Evolutionary conservation across 108 stramenopile genomes (phyloP).

Genomic region (Pseudonitzschia delicatissima): DNA sequence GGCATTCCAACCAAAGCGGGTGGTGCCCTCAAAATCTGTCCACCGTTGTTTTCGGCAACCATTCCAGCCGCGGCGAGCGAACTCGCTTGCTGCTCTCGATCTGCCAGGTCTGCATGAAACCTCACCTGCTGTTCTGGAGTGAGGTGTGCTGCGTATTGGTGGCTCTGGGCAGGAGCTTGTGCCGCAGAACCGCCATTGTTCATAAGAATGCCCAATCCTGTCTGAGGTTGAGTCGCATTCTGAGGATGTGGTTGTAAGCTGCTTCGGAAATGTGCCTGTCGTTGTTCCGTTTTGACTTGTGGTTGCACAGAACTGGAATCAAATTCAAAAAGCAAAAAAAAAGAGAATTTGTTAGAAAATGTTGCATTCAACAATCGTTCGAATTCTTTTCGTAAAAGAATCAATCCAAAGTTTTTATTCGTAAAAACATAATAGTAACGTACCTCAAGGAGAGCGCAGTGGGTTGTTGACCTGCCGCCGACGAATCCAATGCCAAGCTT

Average conservation of each 20-base stretch:
- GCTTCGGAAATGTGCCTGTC: slow-evolving; percentile 44
- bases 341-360: too few species aligned
- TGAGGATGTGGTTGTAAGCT: slow-evolving; percentile 23
- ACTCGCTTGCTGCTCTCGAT: slow-evolving; percentile 82
- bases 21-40: slow-evolving; percentile 49
- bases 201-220: slow-evolving; percentile 76
- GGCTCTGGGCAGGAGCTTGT: slow-evolving; percentile 9
- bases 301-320: slow-evolving; percentile 12
- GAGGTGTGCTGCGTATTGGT: slow-evolving; percentile 9
- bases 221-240: slow-evolving; percentile 40
- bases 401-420: too few species aligned
- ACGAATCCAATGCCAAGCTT: slow-evolving; percentile 28
- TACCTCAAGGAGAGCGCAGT: slow-evolving; percentile 7
- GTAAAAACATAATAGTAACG: slow-evolving; percentile 2
- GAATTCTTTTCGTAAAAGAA: too few species aligned
- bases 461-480: slow-evolving; percentile 9
- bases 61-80: slow-evolving; percentile 83
- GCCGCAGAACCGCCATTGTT: slow-evolving; percentile 16
- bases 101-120: slow-evolving; percentile 59
- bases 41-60: slow-evolving; percentile 50
- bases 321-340: background rate
- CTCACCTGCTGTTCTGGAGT: slow-evolving; percentile 45
- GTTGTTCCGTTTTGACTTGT: slow-evolving; percentile 18
- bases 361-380: too few species aligned
- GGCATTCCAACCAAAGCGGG: slow-evolving; percentile 34